These are phyloP conservation scores for Colletotrichum phormii DNA, from an alignment of 2,329 filamentous ascomycete species.

Conservation along the genomic window DNA sequence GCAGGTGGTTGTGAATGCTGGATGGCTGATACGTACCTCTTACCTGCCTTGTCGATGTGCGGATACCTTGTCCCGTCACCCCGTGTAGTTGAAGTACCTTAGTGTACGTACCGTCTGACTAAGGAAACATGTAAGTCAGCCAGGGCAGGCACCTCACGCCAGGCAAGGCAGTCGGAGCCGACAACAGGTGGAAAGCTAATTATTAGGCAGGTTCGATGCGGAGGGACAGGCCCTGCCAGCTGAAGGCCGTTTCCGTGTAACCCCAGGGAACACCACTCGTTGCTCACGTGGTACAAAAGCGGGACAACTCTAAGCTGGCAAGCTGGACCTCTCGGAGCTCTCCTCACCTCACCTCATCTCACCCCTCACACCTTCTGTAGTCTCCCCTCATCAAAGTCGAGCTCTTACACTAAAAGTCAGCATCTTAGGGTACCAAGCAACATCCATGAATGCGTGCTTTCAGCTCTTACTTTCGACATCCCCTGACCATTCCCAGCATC, in stretches of 20 bases:
- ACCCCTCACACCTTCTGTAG: not conserved
- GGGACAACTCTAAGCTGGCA: not conserved
- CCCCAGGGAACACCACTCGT: not conserved
- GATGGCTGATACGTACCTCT: not conserved
- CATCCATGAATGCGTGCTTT: not conserved
- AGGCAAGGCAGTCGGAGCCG: not conserved
- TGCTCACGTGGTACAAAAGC: not conserved
- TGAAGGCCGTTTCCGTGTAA: conserved; percentile 9
- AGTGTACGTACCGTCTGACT: not conserved
- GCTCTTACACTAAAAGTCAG: not conserved
- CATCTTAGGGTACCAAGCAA: not conserved
- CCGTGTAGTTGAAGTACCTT: no score
- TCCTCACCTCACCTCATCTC: not conserved
- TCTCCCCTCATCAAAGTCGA: not conserved
- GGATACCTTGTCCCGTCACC: not conserved
- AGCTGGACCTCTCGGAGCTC: not conserved
- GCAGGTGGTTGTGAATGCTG: not conserved
- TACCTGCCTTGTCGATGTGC: not conserved
- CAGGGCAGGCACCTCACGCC: no score
- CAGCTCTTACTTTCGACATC: not conserved
- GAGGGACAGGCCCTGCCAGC: not conserved
- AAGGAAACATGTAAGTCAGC: not conserved
- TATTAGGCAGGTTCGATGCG: no score
- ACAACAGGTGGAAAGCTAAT: not conserved
- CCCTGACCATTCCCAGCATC: not conserved